These are phyloP conservation scores for Setaria italica DNA, from an alignment of 202 grass and related monocot genomes.

Conservation along the genomic window DNA sequence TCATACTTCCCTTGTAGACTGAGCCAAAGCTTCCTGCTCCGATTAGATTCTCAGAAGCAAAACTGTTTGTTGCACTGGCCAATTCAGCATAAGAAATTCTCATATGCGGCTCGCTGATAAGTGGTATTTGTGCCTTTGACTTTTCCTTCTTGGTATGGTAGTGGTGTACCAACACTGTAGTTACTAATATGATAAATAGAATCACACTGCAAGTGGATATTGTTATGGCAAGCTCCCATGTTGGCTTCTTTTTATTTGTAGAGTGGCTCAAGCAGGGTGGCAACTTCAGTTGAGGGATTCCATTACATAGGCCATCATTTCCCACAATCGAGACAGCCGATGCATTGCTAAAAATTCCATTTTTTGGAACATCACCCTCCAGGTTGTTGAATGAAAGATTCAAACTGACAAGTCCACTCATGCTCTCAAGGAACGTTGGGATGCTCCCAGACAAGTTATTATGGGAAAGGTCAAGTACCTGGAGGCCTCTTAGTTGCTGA, in stretches of 20 bases:
- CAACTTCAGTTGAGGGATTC: conserved; percentile 45
- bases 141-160: not conserved
- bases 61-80: conserved; percentile 27
- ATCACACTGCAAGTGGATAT: not conserved
- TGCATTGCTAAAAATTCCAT: conserved; percentile 51
- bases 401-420: conserved; percentile 20
- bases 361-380: conserved; percentile 40
- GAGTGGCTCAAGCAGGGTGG: conserved; percentile 13
- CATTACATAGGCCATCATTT: conserved; percentile 37
- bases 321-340: not conserved
- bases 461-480: conserved; percentile 56
- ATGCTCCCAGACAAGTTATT: conserved; percentile 61
- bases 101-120: not conserved
- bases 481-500: conserved; percentile 45
- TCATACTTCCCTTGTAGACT: conserved; percentile 47
- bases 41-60: conserved; percentile 32
- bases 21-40: conserved; percentile 39
- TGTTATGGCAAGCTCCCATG: not conserved
- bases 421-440: conserved; percentile 36
- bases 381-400: conserved; percentile 60
- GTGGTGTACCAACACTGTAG: not conserved
- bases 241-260: not conserved
- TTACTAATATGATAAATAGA: not conserved
- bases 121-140: not conserved
- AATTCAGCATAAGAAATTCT: conserved; percentile 48